Evolutionary conservation across 108 stramenopile genomes (phyloP).

Genomic region (Poteriospumella lacustris): DNA sequence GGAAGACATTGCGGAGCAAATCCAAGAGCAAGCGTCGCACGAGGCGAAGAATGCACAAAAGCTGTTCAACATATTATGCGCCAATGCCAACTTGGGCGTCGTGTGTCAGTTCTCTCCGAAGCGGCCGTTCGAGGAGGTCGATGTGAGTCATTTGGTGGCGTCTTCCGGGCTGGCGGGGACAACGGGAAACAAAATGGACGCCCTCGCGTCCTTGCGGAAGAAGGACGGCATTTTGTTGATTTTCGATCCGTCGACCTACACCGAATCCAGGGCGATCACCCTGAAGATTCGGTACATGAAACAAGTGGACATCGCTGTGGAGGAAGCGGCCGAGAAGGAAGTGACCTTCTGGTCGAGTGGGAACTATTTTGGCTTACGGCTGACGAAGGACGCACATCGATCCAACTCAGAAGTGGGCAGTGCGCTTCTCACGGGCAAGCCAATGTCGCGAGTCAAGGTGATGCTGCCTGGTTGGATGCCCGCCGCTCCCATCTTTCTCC

Average conservation of each 20-base stretch:
- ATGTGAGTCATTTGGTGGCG: background rate
- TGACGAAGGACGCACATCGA: background rate
- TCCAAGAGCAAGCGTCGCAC: background rate
- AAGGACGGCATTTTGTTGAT: background rate
- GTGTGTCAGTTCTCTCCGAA: background rate
- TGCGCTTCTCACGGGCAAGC: background rate
- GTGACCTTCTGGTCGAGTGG: background rate
- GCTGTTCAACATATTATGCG: background rate
- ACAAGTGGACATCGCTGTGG: background rate
- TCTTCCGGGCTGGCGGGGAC: background rate
- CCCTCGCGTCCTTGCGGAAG: background rate
- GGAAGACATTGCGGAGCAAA: background rate
- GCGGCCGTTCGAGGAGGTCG: background rate
- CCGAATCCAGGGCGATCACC: background rate
- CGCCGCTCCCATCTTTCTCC: background rate
- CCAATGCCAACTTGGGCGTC: background rate
- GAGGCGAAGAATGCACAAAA: background rate
- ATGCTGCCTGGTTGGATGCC: background rate
- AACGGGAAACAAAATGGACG: background rate
- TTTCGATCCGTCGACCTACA: background rate
- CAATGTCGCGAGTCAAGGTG: background rate
- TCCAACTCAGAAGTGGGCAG: background rate
- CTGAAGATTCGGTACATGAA: background rate
- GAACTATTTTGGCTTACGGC: background rate
- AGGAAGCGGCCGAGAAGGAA: background rate